Evolutionary conservation across 352 stramenopile species (phyloP).

Genomic region (Phytophthora syringae): DNA sequence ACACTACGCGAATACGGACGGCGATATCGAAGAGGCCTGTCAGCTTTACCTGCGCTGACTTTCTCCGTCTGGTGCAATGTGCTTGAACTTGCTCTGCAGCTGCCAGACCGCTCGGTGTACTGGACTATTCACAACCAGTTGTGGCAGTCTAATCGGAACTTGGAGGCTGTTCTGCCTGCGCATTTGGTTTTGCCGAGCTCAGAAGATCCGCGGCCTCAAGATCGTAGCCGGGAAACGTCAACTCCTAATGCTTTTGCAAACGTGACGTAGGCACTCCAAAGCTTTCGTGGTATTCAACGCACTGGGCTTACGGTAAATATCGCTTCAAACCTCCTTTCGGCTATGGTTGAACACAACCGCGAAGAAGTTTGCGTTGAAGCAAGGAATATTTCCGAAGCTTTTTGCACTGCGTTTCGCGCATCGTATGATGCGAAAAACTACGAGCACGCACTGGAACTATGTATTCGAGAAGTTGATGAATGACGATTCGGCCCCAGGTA

Average conservation of each 20-base stretch:
- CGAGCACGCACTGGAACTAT: not conserved
- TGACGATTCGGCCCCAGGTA: not conserved
- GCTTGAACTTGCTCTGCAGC: constrained; percentile 6
- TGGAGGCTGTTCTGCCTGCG: not conserved
- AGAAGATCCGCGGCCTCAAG: not conserved
- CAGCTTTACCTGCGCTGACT: constrained; percentile 9
- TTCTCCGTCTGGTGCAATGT: constrained; percentile 5
- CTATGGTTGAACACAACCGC: not conserved
- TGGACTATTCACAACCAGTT: constrained; percentile 4
- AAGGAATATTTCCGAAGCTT: not conserved
- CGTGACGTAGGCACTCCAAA: not conserved
- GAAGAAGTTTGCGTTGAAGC: not conserved
- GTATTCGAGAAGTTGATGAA: constrained; percentile 11
- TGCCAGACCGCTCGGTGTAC: constrained; percentile 2
- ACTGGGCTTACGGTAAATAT: constrained; percentile 1
- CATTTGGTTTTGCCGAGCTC: constrained; percentile 7
- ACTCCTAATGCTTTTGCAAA: not conserved
- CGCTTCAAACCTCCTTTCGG: not conserved
- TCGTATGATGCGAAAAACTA: not conserved
- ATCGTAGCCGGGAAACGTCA: not conserved
- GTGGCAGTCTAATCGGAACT: not conserved
- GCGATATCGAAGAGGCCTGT: constrained; percentile 1
- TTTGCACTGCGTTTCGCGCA: constrained; percentile 1
- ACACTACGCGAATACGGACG: not conserved
- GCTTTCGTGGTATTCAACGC: constrained; percentile 1